Base-by-base conservation (phyloP, 225 moss, liverwort and hornwort genomes). In the Marchantia paleacea region DNA sequence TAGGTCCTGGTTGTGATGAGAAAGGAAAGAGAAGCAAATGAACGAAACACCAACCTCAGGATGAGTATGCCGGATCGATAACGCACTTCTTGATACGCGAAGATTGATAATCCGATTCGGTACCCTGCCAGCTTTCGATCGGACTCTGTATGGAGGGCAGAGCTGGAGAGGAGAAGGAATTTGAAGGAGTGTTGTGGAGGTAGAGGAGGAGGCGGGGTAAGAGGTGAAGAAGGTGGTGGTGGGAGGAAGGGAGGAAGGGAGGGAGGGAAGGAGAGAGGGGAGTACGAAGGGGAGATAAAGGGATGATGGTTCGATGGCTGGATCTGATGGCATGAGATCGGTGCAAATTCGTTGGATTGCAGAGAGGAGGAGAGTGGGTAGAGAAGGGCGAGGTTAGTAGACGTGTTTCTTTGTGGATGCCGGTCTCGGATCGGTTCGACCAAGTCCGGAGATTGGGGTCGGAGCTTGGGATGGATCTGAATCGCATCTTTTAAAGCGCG, bases 341-440 rank as follows among this genome's bases (percentile, higher is more conserved):
- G 51, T 74, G 53, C 75, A 48, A 86, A 79, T 86, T 83, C 69
- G 54, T 64, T 24, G 76, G 82, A 83, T 86, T 81, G 81, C 29
- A 52, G 81, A 52, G 51, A 66, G 82, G 78, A 18, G 62, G 75
- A 22, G 50, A 55, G 29, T 71, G 77, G 78, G 78, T 52, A 12
- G 28, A 49, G 71, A 53, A 72, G 82, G 22, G 30, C 60, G 58
- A 55, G 82, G 66, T 77, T 63, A 58, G 77, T 78, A 7, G 31
- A 64, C 64, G 77, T 50, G 49, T 78, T 66, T 77, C 67, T 74
- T 65, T 67, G 30, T 68, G 65, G 69, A 73, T 73, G 69, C 77
- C 80, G 77, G 82, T 83, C 79, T 73, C 77, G 85, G 82, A 86
- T 86, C 83, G 78, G 86, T 55, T 81, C 26, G 81, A 26, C 62